Conservation (phyloP, 495 filamentous ascomycete genomes). For the Penicillium nucicola region DNA sequence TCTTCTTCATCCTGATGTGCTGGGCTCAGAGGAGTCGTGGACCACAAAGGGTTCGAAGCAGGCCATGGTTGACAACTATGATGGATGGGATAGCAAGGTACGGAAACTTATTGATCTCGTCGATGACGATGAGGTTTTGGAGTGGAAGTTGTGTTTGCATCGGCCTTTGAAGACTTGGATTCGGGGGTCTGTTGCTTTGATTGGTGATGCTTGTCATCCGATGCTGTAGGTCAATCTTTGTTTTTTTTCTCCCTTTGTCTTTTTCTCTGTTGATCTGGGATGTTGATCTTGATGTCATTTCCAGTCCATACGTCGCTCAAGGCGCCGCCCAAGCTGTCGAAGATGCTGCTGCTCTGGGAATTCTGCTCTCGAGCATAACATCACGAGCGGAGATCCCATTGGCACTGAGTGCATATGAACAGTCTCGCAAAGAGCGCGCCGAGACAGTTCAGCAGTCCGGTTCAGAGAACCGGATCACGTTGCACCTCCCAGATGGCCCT, state of each 20-base stretch:
- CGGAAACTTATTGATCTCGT: slow-evolving; percentile 37
- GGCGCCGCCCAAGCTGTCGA: slow-evolving; percentile 54
- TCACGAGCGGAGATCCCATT: slow-evolving; percentile 35
- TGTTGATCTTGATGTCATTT: background rate
- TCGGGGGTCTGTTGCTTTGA: slow-evolving; percentile 54
- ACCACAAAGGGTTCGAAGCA: slow-evolving; percentile 42
- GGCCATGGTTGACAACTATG: slow-evolving; percentile 38
- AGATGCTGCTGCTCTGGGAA: slow-evolving; percentile 52
- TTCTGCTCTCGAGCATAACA: slow-evolving; percentile 41
- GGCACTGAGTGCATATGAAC: slow-evolving; percentile 46
- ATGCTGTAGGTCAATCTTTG: slow-evolving; percentile 44
- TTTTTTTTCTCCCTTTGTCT: background rate
- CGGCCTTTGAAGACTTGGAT: slow-evolving; percentile 55
- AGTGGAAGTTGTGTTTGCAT: slow-evolving; percentile 64
- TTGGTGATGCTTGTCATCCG: slow-evolving; percentile 69
- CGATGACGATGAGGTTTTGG: slow-evolving; percentile 52
- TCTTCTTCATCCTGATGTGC: slow-evolving; percentile 37
- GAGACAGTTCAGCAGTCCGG: slow-evolving; percentile 51
- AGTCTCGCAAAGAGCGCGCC: slow-evolving; percentile 47
- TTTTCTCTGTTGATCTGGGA: too few relatives aligned
- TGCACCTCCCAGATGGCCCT: slow-evolving; percentile 53
- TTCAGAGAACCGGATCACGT: slow-evolving; percentile 44
- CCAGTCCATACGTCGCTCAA: slow-evolving; percentile 45
- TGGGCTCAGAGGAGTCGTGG: slow-evolving; percentile 40
- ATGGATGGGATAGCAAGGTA: slow-evolving; percentile 35